A percentile compares a stretch with the other conserved stretches of the same genome.
Conservation (phyloP, 768 basidiomycete genomes). For the Mycena venus region DNA sequence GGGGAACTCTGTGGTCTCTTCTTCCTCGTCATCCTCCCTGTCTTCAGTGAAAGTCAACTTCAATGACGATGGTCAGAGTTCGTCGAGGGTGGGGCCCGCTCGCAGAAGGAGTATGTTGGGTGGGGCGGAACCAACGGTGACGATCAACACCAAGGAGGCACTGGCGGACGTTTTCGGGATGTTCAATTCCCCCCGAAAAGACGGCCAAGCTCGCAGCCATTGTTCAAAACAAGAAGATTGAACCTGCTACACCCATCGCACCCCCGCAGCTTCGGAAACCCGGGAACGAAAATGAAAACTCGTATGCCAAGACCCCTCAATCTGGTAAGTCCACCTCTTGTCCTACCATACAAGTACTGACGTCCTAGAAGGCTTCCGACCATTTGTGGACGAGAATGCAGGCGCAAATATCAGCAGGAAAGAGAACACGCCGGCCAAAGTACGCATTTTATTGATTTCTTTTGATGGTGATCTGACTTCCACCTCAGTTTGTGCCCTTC, state of each 20-base stretch:
- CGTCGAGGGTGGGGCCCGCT: slow-evolving; percentile 54
- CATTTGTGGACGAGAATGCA: slow-evolving; percentile 76
- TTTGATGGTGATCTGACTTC: not conserved
- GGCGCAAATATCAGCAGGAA: slow-evolving; percentile 48
- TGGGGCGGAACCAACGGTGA: slow-evolving; percentile 85
- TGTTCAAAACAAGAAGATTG: slow-evolving; percentile 80
- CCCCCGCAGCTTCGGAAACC: slow-evolving; percentile 48
- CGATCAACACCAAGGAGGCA: slow-evolving; percentile 97
- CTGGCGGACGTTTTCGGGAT: slow-evolving; percentile 94
- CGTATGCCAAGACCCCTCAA: slow-evolving; percentile 43
- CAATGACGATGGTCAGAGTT: slow-evolving; percentile 68
- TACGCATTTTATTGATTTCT: slow-evolving; percentile 40
- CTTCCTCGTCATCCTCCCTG: slow-evolving; percentile 51
- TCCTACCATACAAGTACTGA: slow-evolving; percentile 5
- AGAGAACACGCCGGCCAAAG: slow-evolving; percentile 62
- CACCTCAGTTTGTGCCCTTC: slow-evolving; percentile 74
- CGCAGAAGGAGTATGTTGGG: slow-evolving; percentile 61
- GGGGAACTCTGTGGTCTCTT: slow-evolving; percentile 31
- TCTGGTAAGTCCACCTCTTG: slow-evolving; percentile 2
- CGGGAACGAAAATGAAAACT: slow-evolving; percentile 55
- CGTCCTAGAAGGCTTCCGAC: slow-evolving; percentile 65
- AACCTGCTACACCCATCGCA: slow-evolving; percentile 64
- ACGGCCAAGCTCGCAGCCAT: slow-evolving; percentile 62
- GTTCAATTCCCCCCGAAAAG: slow-evolving; percentile 93
- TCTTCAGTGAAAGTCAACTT: slow-evolving; percentile 66